These are phyloP conservation scores for Filosporella fistucella DNA, from an alignment of 495 filamentous ascomycete species.

Conservation along the genomic window DNA sequence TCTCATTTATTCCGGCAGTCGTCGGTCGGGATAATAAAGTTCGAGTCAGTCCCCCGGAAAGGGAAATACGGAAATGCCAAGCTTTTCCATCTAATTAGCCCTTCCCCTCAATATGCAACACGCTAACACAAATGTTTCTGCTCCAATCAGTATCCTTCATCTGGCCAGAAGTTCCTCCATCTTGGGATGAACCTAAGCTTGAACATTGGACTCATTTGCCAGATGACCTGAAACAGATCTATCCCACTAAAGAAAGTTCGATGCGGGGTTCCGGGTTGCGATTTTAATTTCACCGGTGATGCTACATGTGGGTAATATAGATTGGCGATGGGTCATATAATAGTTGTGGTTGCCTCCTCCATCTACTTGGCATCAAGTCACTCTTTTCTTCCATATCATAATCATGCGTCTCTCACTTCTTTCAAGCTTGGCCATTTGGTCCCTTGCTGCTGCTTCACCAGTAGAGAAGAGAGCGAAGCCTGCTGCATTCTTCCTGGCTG, in stretches of 20 bases:
- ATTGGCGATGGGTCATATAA: too few relatives aligned
- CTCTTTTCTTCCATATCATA: neutral
- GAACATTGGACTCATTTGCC: neutral
- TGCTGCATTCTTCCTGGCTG: slow-evolving; percentile 43
- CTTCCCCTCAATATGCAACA: neutral
- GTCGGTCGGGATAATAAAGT: too few relatives aligned
- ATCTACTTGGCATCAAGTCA: neutral
- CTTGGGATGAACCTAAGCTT: neutral
- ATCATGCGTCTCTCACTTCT: neutral
- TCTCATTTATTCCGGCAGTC: too few relatives aligned
- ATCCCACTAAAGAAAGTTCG: neutral
- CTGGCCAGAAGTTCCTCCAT: neutral
- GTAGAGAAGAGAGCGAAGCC: neutral
- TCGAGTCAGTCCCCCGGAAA: too few relatives aligned
- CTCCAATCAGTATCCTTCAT: neutral
- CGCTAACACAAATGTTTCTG: neutral
- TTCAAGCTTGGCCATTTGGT: neutral
- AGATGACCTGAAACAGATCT: neutral
- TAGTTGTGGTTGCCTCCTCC: neutral
- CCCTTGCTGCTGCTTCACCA: neutral
- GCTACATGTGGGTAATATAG: too few relatives aligned
- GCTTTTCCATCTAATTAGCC: neutral
- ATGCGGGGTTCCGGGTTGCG: neutral
- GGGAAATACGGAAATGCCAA: too few relatives aligned
- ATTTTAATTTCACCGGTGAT: neutral